Conservation (phyloP, 2,329 filamentous ascomycete genomes). For the Chaetomiaceae sp. region DNA sequence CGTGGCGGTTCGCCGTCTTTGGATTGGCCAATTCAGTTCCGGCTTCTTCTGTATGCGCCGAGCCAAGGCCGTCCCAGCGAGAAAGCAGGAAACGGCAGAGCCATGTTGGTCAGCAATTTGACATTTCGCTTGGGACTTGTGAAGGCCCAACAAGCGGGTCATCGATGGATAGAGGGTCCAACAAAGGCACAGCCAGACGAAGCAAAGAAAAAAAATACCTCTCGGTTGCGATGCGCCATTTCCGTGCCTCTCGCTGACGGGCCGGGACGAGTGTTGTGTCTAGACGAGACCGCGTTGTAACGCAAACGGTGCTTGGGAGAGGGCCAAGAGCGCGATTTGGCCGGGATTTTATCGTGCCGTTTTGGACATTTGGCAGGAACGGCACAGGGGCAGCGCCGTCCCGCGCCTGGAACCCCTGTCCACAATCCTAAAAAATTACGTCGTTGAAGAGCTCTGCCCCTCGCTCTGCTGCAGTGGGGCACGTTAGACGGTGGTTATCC, state of each 20-base stretch:
- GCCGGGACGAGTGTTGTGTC: background rate
- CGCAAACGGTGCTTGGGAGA: too few relatives aligned
- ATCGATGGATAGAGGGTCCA: too few relatives aligned
- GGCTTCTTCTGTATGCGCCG: background rate
- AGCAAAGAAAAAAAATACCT: too few relatives aligned
- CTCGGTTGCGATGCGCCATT: conserved; percentile 17
- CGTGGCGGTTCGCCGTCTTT: background rate
- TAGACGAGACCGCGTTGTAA: too few relatives aligned
- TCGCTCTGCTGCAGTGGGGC: too few relatives aligned
- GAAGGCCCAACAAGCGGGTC: too few relatives aligned
- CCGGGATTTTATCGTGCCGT: conserved; percentile 12
- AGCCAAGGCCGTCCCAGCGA: background rate
- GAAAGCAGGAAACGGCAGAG: too few relatives aligned
- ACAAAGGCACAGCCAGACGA: too few relatives aligned
- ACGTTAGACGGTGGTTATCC: too few relatives aligned
- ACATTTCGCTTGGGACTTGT: too few relatives aligned
- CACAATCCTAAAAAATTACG: conserved; percentile 4
- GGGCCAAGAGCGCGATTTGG: background rate
- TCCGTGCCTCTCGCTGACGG: background rate
- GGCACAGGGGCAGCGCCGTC: conserved; percentile 1
- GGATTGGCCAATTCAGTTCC: background rate
- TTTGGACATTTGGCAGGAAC: background rate
- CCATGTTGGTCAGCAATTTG: too few relatives aligned
- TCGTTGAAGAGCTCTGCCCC: background rate
- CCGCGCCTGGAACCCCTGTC: conserved; percentile 4